These are phyloP conservation scores for Tricholomella constricta DNA, from an alignment of 768 basidiomycete genomes.

Conservation along the genomic window DNA sequence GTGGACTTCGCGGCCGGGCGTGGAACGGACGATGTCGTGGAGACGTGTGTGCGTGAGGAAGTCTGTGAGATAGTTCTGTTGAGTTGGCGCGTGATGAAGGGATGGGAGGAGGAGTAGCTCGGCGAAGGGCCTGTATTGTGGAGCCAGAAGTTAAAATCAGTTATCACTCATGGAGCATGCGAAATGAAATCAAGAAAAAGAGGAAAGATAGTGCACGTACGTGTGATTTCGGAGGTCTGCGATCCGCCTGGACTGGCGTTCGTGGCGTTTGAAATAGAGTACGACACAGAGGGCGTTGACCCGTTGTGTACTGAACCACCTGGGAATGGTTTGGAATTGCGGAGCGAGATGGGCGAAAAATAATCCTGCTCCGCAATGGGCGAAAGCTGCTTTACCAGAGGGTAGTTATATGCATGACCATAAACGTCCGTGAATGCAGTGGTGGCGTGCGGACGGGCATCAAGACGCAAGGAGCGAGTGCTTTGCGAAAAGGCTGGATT, in stretches of 20 bases:
- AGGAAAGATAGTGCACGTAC: constrained; percentile 33
- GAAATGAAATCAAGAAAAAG: constrained; percentile 4
- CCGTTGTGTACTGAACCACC: constrained; percentile 21
- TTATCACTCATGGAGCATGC: background rate
- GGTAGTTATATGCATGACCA: constrained; percentile 38
- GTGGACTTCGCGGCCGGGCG: constrained; percentile 12
- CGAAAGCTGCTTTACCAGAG: constrained; percentile 54
- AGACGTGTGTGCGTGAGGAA: constrained; percentile 60
- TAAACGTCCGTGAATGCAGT: constrained; percentile 33
- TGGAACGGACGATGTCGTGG: constrained; percentile 35
- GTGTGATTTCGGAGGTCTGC: constrained; percentile 41
- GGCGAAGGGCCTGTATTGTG: constrained; percentile 47
- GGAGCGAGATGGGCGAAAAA: constrained; percentile 47
- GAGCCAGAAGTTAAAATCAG: background rate
- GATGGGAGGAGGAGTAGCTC: constrained; percentile 41
- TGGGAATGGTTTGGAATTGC: constrained; percentile 36
- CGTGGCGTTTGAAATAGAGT: constrained; percentile 16
- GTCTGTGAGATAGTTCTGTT: constrained; percentile 67
- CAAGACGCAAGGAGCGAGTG: constrained; percentile 44
- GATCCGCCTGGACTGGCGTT: constrained; percentile 38
- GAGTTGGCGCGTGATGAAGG: constrained; percentile 64
- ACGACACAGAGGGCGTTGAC: constrained; percentile 13
- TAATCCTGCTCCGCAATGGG: constrained; percentile 71
- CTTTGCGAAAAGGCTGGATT: constrained; percentile 34
- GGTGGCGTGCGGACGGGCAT: constrained; percentile 29